Evolutionary conservation across 75 land plant genomes (phyloP).

Genomic region (Adiantum capillusveneris): DNA sequence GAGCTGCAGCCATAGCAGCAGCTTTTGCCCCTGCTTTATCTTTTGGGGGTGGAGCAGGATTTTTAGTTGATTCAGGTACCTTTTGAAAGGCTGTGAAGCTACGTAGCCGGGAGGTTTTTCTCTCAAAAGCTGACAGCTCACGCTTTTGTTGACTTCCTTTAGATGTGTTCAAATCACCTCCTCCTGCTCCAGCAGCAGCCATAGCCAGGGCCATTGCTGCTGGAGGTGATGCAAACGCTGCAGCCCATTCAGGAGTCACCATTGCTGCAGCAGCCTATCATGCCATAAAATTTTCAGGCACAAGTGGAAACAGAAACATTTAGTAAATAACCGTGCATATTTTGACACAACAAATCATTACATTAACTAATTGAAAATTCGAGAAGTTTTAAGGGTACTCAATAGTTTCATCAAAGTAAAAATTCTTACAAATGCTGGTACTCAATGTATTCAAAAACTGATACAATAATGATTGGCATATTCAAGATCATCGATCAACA

Average conservation of each 20-base stretch:
- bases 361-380: no score
- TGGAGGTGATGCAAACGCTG: constrained; percentile 99
- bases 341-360: no score
- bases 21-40: constrained; percentile 94
- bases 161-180: constrained; percentile 55
- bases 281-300: neutral
- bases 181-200: constrained; percentile 99
- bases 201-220: constrained; percentile 99
- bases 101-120: constrained; percentile 54
- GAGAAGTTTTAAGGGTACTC: no score
- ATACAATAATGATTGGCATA: no score
- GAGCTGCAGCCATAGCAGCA: constrained; percentile 92
- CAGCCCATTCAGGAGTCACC: constrained; percentile 97
- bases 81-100: constrained; percentile 80
- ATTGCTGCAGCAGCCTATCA: constrained; percentile 95
- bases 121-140: constrained; percentile 58
- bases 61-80: constrained; percentile 40
- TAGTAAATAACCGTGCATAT: no score
- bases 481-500: no score
- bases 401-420: no score
- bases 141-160: constrained; percentile 44
- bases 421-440: no score
- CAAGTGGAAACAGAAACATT: no score
- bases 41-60: constrained; percentile 50
- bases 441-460: no score